phyloP scores from a whole-genome alignment of 2,329 filamentous ascomycete species.

The Aspergillus persii region DNA sequence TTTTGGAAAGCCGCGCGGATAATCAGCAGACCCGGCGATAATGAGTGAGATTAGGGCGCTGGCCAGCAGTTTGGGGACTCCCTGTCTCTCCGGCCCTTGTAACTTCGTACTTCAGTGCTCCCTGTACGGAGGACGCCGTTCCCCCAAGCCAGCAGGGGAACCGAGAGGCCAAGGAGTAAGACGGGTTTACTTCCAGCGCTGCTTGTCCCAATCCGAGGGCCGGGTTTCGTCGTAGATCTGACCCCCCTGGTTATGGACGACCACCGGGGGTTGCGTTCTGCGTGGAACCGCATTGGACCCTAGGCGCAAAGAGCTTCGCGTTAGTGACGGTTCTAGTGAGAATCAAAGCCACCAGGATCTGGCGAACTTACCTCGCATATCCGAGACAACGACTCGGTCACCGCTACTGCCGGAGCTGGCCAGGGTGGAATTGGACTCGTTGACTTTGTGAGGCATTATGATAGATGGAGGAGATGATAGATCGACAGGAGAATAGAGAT shows the following conservation, averaged over 20 bases:
- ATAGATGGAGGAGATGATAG: neutral
- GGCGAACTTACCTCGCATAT: conserved; percentile 30
- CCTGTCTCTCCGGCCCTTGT: neutral
- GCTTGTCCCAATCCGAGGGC: conserved; percentile 39
- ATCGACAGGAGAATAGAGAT: conserved; percentile 1
- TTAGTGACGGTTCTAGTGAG: conserved; percentile 11
- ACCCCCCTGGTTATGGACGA: conserved; percentile 36
- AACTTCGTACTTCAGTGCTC: neutral
- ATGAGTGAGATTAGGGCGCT: conserved; percentile 3
- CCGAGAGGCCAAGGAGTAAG: neutral
- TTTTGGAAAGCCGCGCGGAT: conserved; percentile 26
- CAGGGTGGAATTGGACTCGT: conserved; percentile 36
- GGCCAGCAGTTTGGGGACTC: conserved; percentile 12
- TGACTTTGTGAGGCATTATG: conserved; percentile 34
- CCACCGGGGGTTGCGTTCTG: conserved; percentile 30
- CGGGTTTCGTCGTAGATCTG: conserved; percentile 37
- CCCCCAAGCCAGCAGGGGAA: neutral
- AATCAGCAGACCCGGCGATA: conserved; percentile 9
- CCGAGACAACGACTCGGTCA: conserved; percentile 28
- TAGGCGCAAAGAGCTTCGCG: conserved; percentile 16
- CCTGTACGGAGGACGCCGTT: neutral
- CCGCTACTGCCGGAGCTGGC: conserved; percentile 31
- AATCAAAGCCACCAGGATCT: neutral
- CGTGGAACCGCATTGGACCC: conserved; percentile 31
- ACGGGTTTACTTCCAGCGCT: conserved; percentile 35